These are phyloP conservation scores for Setaria italica DNA, from an alignment of 202 grass and related monocot genomes.

Conservation along the genomic window DNA sequence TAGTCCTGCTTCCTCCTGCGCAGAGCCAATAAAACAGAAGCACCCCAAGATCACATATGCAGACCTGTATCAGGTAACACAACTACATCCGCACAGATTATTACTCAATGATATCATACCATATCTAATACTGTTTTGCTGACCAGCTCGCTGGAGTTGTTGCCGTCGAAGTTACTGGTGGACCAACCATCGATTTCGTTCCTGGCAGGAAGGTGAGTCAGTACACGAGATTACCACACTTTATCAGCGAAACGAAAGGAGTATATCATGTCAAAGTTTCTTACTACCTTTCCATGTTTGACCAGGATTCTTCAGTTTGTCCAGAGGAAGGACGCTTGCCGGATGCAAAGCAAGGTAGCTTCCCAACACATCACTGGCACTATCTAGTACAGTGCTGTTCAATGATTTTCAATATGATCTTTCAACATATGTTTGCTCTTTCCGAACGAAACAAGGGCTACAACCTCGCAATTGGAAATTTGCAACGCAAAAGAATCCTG, in stretches of 20 bases:
- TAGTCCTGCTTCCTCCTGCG: not conserved
- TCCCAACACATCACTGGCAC: not conserved
- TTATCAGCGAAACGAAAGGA: not conserved
- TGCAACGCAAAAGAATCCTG: not conserved
- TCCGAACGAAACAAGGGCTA: not conserved
- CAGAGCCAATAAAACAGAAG: slow-evolving; percentile 69
- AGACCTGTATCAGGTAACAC: slow-evolving; percentile 67
- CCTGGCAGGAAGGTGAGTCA: slow-evolving; percentile 59
- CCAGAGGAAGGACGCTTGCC: slow-evolving; percentile 68
- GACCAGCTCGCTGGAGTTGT: slow-evolving; percentile 64
- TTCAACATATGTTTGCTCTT: not conserved
- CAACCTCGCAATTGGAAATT: not conserved
- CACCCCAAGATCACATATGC: slow-evolving; percentile 71
- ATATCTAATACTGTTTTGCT: not conserved
- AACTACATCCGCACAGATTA: not conserved
- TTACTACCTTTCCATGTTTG: not conserved
- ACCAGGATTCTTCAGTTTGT: slow-evolving; percentile 57
- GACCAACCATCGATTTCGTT: slow-evolving; percentile 62
- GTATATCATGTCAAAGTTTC: not conserved
- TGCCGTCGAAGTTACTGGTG: slow-evolving; percentile 75
- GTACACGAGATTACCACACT: not conserved
- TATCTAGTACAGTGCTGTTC: not conserved
- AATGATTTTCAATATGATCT: not conserved
- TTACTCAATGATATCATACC: not conserved
- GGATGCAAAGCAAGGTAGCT: slow-evolving; percentile 62